phyloP scores from a whole-genome alignment of 305 asterid genomes.

The Salvia sclarea region DNA sequence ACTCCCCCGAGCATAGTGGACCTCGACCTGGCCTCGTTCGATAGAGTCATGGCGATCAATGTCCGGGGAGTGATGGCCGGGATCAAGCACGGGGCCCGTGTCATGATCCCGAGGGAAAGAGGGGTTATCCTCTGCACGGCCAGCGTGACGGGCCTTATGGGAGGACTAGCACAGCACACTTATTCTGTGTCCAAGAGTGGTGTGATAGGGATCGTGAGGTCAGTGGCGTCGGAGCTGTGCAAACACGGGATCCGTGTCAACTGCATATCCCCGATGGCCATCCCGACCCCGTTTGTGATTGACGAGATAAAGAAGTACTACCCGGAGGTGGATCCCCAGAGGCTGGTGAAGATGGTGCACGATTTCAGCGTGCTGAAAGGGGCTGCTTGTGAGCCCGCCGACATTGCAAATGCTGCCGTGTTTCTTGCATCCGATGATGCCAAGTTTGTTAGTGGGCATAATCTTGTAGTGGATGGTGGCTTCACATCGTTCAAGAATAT shows the following conservation, averaged over 20 bases:
- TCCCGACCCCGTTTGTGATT: conserved; percentile 66
- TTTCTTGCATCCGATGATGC: conserved; percentile 83
- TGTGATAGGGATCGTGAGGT: conserved; percentile 63
- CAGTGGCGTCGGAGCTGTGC: conserved; percentile 63
- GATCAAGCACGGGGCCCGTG: conserved; percentile 84
- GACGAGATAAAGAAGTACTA: conserved; percentile 54
- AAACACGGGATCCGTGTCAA: conserved; percentile 67
- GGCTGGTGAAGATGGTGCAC: conserved; percentile 53
- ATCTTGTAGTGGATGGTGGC: conserved; percentile 90
- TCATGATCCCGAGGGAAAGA: conserved; percentile 63
- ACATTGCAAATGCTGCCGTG: conserved; percentile 78
- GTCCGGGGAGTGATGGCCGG: conserved; percentile 72
- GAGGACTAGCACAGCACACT: conserved; percentile 72
- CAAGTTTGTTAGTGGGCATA: conserved; percentile 81
- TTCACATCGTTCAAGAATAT: conserved; percentile 67
- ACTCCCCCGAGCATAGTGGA: conserved; percentile 65
- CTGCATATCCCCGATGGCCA: conserved; percentile 77
- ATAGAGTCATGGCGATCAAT: conserved; percentile 67
- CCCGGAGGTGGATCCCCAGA: conserved; percentile 46
- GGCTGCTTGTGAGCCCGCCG: conserved; percentile 62
- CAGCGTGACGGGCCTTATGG: conserved; percentile 74
- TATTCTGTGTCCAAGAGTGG: conserved; percentile 69
- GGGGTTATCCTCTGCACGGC: conserved; percentile 85
- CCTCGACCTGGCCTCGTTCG: conserved; percentile 61
- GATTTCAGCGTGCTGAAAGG: conserved; percentile 60